Percentiles rank a stretch among this genome's conserved stretches.
phyloP scores from a whole-genome alignment of 2,329 filamentous ascomycete genomes.

The Parastagonospora avenae region DNA sequence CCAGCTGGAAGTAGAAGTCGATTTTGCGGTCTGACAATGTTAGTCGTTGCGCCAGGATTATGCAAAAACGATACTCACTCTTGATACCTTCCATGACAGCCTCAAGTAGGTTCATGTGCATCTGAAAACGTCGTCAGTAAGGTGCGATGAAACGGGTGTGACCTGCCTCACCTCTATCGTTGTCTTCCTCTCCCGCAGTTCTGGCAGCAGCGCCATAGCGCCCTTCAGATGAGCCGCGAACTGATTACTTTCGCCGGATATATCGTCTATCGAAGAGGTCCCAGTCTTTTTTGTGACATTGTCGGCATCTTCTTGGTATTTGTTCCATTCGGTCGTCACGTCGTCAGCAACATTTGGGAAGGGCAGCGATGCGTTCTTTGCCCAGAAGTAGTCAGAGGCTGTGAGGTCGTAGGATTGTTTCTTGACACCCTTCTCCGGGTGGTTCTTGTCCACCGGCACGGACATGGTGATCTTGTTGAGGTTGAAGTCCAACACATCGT shows the following conservation, averaged over 20 bases:
- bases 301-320: slow-evolving; percentile 93
- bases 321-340: slow-evolving; percentile 89
- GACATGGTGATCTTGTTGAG: slow-evolving; percentile 95
- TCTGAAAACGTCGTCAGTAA: slow-evolving; percentile 66
- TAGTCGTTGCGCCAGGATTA: slow-evolving; percentile 2
- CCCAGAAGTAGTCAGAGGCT: slow-evolving; percentile 94
- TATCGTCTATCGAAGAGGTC: slow-evolving; percentile 87
- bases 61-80: slow-evolving; percentile 15
- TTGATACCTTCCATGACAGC: slow-evolving; percentile 83
- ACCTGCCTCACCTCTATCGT: slow-evolving; percentile 56
- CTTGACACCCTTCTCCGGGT: slow-evolving; percentile 73
- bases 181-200: slow-evolving; percentile 86
- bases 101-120: slow-evolving; percentile 98
- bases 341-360: slow-evolving; percentile 97
- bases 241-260: slow-evolving; percentile 85
- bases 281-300: slow-evolving; percentile 96
- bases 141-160: slow-evolving; percentile 16
- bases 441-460: slow-evolving; percentile 76
- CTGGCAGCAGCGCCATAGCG: slow-evolving; percentile 89
- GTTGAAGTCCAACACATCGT: slow-evolving; percentile 76
- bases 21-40: slow-evolving; percentile 72
- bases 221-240: slow-evolving; percentile 95
- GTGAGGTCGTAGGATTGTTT: slow-evolving; percentile 92
- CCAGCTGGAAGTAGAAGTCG: slow-evolving; percentile 94
- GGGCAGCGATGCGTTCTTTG: slow-evolving; percentile 84